These are phyloP conservation scores for Podila minutissima DNA, from an alignment of 192 early-diverging fungal species.

Conservation along the genomic window DNA sequence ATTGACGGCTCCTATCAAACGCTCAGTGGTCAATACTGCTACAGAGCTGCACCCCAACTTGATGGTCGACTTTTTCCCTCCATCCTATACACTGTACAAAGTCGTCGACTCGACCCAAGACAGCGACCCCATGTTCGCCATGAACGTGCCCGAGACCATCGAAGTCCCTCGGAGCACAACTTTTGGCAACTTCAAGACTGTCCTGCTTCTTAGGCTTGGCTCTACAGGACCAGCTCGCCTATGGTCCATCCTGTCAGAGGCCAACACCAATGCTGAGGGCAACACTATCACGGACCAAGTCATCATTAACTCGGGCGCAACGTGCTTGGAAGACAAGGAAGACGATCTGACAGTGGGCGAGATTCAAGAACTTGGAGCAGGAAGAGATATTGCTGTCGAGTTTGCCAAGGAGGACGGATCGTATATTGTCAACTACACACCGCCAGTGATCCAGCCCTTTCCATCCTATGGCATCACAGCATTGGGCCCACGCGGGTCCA, in stretches of 20 bases:
- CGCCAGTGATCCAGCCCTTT: not conserved
- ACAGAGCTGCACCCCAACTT: conserved; percentile 14
- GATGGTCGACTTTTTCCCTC: conserved; percentile 55
- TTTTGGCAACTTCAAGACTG: conserved; percentile 32
- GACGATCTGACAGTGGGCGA: conserved; percentile 29
- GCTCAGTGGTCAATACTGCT: conserved; percentile 43
- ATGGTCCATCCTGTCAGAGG: conserved; percentile 21
- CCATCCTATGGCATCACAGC: not conserved
- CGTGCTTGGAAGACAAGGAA: conserved; percentile 23
- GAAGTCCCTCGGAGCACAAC: conserved; percentile 32
- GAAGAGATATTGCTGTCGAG: conserved; percentile 18
- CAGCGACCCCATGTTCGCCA: conserved; percentile 9
- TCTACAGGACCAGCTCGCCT: conserved; percentile 16
- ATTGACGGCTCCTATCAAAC: conserved; percentile 45
- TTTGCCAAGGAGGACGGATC: conserved; percentile 10
- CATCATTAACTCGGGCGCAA: not conserved
- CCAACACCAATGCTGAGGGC: conserved; percentile 9
- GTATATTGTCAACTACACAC: conserved; percentile 6
- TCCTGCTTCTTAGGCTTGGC: conserved; percentile 14
- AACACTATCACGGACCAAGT: conserved; percentile 19
- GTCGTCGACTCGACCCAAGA: conserved; percentile 24
- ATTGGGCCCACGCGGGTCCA: conserved; percentile 1
- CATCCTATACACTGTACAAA: conserved; percentile 44
- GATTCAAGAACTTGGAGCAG: conserved; percentile 13
- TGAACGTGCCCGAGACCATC: conserved; percentile 22